Evolutionary conservation across 495 filamentous ascomycete species (phyloP).

Genomic region (Penicillium steckii): DNA sequence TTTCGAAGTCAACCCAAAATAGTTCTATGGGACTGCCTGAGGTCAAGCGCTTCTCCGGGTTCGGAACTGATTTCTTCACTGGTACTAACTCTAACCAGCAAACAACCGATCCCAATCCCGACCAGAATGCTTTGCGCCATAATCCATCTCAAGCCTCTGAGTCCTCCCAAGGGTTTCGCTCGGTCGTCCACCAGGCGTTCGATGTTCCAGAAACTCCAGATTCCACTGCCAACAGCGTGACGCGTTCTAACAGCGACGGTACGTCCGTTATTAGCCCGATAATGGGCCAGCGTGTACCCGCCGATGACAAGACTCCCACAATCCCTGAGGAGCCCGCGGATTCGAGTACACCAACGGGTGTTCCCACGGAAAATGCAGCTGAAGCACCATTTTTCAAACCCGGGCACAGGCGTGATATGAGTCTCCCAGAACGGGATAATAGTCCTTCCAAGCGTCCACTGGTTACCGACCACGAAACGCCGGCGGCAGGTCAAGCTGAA

Average conservation of each 20-base stretch:
- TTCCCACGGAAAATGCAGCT: conserved; percentile 13
- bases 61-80: conserved; percentile 48
- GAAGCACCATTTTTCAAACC: conserved; percentile 41
- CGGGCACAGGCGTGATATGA: conserved; percentile 60
- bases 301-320: conserved; percentile 51
- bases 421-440: conserved; percentile 59
- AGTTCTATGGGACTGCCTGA: conserved; percentile 52
- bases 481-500: conserved; percentile 42
- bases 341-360: conserved; percentile 28
- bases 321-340: conserved; percentile 57
- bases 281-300: conserved; percentile 46
- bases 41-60: conserved; percentile 62
- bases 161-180: conserved; percentile 51
- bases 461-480: conserved; percentile 42
- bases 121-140: conserved; percentile 43
- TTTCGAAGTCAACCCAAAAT: conserved; percentile 11
- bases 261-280: conserved; percentile 70
- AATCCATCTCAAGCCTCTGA: conserved; percentile 45
- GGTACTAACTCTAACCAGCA: conserved; percentile 15
- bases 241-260: conserved; percentile 61
- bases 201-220: conserved; percentile 62
- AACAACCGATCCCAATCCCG: conserved; percentile 10
- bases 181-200: conserved; percentile 69
- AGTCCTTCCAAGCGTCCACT: conserved; percentile 60
- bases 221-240: conserved; percentile 47